Evolutionary conservation across 164 flowering plant genomes (phyloP).

Genomic region (Annona cherimola): DNA sequence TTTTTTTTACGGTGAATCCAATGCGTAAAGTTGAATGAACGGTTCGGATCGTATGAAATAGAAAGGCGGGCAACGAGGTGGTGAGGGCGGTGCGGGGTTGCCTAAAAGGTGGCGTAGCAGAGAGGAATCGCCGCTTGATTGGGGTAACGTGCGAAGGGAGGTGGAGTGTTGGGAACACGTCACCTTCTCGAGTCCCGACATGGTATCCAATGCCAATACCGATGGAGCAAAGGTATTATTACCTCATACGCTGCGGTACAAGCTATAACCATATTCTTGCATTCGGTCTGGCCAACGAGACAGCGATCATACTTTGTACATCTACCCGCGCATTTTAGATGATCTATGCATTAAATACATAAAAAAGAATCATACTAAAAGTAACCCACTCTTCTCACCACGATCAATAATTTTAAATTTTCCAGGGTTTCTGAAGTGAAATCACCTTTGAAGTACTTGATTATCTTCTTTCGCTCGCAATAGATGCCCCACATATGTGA

Average conservation of each 20-base stretch:
- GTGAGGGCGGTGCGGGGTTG: neutral
- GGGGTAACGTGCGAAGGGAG: conserved; percentile 34
- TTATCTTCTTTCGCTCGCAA: no score
- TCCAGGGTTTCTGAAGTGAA: no score
- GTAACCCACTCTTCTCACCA: neutral
- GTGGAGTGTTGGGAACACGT: conserved; percentile 23
- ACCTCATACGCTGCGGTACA: neutral
- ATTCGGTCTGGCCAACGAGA: neutral
- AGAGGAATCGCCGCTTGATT: neutral
- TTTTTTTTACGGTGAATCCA: no score
- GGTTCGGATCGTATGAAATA: neutral
- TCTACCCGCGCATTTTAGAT: neutral
- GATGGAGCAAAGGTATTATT: neutral
- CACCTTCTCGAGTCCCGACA: conserved; percentile 35
- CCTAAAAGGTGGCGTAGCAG: neutral
- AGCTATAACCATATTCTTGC: neutral
- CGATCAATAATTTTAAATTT: no score
- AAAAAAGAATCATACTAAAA: neutral
- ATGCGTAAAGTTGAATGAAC: no score
- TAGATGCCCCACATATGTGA: no score
- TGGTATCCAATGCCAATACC: conserved; percentile 26
- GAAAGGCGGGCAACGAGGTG: neutral
- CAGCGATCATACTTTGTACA: neutral
- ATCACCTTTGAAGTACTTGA: no score
- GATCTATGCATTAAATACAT: neutral